A percentile compares a stretch with the other conserved stretches of the same genome.
These are phyloP conservation scores for Herpetomonas muscarum DNA, from an alignment of 208 protist species.

Conservation along the genomic window DNA sequence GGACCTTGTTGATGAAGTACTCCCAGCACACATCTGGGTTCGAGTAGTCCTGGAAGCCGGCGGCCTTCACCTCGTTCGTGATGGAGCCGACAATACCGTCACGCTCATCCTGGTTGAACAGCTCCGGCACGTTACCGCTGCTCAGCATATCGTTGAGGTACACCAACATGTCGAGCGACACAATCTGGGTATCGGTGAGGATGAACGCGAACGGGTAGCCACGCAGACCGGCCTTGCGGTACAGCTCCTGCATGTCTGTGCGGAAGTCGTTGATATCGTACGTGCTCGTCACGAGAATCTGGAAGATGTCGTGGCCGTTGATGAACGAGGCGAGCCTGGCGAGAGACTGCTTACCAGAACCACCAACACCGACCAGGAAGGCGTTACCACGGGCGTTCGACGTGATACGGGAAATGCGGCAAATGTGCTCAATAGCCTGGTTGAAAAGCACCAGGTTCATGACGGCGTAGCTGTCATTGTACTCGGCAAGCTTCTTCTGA, in stretches of 20 bases:
- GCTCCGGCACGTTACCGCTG: conserved; percentile 96
- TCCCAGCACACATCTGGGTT: conserved; percentile 93
- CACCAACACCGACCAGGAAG: conserved; percentile 94
- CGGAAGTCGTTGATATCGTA: conserved; percentile 97
- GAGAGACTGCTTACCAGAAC: conserved; percentile 93
- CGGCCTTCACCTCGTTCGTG: conserved; percentile 90
- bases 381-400: conserved; percentile 95
- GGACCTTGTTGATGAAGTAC: conserved; percentile 97
- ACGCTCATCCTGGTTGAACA: conserved; percentile 93
- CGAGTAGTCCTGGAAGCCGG: conserved; percentile 86
- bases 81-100: conserved; percentile 88
- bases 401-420: conserved; percentile 95
- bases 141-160: conserved; percentile 98
- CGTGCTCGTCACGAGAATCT: conserved; percentile 96
- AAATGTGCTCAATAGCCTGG: conserved; percentile 97
- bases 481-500: conserved; percentile 91
- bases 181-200: conserved; percentile 97
- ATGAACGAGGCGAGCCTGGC: conserved; percentile 96
- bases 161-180: conserved; percentile 95
- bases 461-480: conserved; percentile 94
- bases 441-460: conserved; percentile 99
- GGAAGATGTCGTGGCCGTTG: conserved; percentile 96
- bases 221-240: conserved; percentile 94
- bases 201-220: conserved; percentile 95
- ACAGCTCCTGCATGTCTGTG: conserved; percentile 95